Percentiles rank a stretch among this genome's conserved stretches.
Evolutionary conservation across 2,329 filamentous ascomycete species (phyloP).

Genomic region (Microsporum audouinii): DNA sequence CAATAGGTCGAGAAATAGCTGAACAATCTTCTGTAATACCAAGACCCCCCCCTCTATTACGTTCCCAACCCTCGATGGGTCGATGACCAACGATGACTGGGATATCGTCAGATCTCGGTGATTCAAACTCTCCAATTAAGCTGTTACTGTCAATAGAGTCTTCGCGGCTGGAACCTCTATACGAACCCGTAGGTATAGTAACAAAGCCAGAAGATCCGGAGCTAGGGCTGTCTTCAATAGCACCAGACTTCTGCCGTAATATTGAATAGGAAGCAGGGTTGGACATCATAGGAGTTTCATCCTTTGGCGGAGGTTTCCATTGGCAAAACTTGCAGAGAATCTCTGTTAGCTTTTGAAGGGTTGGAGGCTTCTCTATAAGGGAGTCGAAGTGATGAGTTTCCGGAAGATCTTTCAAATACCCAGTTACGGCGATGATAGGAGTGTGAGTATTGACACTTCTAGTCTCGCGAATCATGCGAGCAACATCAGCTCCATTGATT

Average conservation of each 20-base stretch:
- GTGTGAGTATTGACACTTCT: conserved; percentile 91
- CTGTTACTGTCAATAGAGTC: conserved; percentile 75
- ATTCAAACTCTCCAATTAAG: conserved; percentile 69
- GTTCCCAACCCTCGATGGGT: conserved; percentile 59
- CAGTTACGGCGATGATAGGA: conserved; percentile 90
- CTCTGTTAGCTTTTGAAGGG: conserved; percentile 78
- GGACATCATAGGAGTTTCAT: conserved; percentile 45
- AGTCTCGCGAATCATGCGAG: conserved; percentile 93
- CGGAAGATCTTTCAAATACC: conserved; percentile 93
- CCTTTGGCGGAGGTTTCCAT: conserved; percentile 71
- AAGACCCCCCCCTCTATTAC: conserved; percentile 44
- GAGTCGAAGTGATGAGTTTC: conserved; percentile 93
- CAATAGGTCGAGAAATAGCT: conserved; percentile 3
- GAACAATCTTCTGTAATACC: conserved; percentile 57
- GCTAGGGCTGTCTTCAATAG: conserved; percentile 68
- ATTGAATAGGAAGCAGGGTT: conserved; percentile 46
- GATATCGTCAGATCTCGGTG: conserved; percentile 64
- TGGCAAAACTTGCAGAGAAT: conserved; percentile 79
- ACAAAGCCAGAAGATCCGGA: conserved; percentile 63
- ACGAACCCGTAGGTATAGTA: conserved; percentile 53
- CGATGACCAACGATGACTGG: conserved; percentile 65
- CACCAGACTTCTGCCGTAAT: conserved; percentile 52
- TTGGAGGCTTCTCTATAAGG: conserved; percentile 92
- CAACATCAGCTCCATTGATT: conserved; percentile 88
- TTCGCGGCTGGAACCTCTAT: conserved; percentile 67